Percentiles rank a stretch among this genome's conserved stretches.
Conservation (phyloP, 805 yeast species). For the Barnettozyma pratensis region DNA sequence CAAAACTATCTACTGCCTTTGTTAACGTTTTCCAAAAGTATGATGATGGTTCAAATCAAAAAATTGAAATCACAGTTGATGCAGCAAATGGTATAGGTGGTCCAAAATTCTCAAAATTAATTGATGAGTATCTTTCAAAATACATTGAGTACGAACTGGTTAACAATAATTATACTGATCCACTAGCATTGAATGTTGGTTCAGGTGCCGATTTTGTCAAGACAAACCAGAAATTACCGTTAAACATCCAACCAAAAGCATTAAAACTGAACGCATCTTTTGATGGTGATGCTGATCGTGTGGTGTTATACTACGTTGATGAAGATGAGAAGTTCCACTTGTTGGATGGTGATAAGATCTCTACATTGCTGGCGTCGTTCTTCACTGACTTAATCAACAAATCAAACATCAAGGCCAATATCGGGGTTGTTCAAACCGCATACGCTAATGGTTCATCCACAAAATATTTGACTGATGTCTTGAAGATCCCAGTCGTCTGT, state of each 20-base stretch:
- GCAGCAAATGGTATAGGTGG: conserved; percentile 98
- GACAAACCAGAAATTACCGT: conserved; percentile 77
- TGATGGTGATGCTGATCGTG: conserved; percentile 97
- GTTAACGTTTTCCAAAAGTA: conserved; percentile 34
- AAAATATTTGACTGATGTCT: conserved; percentile 50
- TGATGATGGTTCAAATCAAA: conserved; percentile 13
- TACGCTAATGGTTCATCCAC: conserved; percentile 96
- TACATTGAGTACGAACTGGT: conserved; percentile 41
- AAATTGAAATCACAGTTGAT: conserved; percentile 61
- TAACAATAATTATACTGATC: conserved; percentile 50
- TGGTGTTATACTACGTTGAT: conserved; percentile 68
- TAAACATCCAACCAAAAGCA: conserved; percentile 42
- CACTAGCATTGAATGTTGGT: conserved; percentile 58
- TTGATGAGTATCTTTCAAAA: conserved; percentile 34
- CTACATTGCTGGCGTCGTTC: conserved; percentile 73
- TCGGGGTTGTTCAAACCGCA: conserved; percentile 96
- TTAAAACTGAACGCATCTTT: conserved; percentile 68
- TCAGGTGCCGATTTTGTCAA: conserved; percentile 98
- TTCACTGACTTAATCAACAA: conserved; percentile 49
- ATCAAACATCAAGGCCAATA: conserved; percentile 33
- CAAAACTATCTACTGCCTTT: conserved; percentile 53
- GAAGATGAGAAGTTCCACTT: conserved; percentile 38
- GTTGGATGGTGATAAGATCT: conserved; percentile 91
- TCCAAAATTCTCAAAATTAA: conserved; percentile 53
- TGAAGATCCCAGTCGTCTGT: conserved; percentile 75